phyloP scores from a whole-genome alignment of 805 yeast genomes.

The Saccharomycopsis fermentans region DNA sequence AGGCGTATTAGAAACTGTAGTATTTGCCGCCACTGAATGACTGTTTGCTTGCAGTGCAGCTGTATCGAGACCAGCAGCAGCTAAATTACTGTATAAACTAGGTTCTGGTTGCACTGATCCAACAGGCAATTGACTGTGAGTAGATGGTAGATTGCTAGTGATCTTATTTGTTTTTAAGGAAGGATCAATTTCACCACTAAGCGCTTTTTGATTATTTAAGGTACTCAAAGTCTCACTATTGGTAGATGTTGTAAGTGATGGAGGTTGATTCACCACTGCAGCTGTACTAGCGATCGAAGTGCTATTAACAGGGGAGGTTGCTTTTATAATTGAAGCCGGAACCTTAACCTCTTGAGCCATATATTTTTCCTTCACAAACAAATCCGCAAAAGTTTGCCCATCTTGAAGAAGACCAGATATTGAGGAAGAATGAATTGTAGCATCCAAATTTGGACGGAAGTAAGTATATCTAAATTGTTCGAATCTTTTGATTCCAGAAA shows the following conservation, averaged over 20 bases:
- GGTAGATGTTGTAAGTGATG: conserved; percentile 4
- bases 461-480: conserved; percentile 76
- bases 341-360: conserved; percentile 15
- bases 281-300: conserved; percentile 11
- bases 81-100: neutral
- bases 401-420: conserved; percentile 70
- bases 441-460: conserved; percentile 78
- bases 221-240: neutral
- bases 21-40: neutral
- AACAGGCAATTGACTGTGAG: neutral
- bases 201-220: neutral
- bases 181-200: neutral
- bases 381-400: conserved; percentile 48
- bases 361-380: conserved; percentile 43
- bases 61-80: neutral
- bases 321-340: conserved; percentile 15
- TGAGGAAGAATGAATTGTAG: conserved; percentile 85
- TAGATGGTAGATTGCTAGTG: neutral
- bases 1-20: conserved; percentile 11
- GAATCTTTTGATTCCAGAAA: conserved; percentile 7
- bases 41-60: neutral
- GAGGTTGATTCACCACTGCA: conserved; percentile 1
- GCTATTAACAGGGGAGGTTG: conserved; percentile 1
- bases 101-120: neutral
- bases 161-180: neutral